These are phyloP conservation scores for Exidia glandulosa DNA, from an alignment of 768 basidiomycete species.

Conservation along the genomic window DNA sequence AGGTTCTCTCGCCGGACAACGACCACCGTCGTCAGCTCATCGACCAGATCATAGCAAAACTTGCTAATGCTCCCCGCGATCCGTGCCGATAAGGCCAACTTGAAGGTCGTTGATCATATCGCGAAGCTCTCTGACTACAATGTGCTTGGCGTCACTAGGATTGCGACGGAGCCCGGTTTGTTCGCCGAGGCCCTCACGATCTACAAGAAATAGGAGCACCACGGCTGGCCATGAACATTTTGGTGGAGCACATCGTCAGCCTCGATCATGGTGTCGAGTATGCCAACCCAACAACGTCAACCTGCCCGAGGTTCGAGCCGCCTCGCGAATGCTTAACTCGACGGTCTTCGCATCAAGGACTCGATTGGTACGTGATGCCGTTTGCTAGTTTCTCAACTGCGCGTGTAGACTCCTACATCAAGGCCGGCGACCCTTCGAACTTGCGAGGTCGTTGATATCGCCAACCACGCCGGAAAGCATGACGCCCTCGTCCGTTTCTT, in stretches of 20 bases:
- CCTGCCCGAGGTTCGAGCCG: slow-evolving; percentile 91
- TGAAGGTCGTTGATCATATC: slow-evolving; percentile 96
- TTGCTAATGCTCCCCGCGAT: slow-evolving; percentile 90
- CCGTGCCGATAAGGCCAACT: slow-evolving; percentile 95
- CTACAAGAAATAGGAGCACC: slow-evolving; percentile 95
- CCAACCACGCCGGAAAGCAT: slow-evolving; percentile 80
- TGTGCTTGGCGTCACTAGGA: slow-evolving; percentile 85
- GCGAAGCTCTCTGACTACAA: slow-evolving; percentile 96
- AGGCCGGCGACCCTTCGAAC: slow-evolving; percentile 90
- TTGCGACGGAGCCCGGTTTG: slow-evolving; percentile 90
- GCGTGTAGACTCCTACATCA: slow-evolving; percentile 86
- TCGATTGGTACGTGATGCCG: slow-evolving; percentile 60
- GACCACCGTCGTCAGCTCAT: slow-evolving; percentile 87
- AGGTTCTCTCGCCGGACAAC: slow-evolving; percentile 84
- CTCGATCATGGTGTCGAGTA: slow-evolving; percentile 95
- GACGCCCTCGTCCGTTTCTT: slow-evolving; percentile 95
- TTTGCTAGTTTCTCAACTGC: not conserved
- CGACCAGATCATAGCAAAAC: slow-evolving; percentile 94
- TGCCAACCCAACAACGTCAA: slow-evolving; percentile 95
- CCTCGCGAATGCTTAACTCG: slow-evolving; percentile 96
- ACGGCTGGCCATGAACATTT: slow-evolving; percentile 92
- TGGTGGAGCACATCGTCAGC: slow-evolving; percentile 96
- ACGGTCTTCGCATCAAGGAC: slow-evolving; percentile 96
- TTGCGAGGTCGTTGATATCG: slow-evolving; percentile 95
- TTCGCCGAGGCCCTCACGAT: slow-evolving; percentile 95